Evolutionary conservation across 2,329 filamentous ascomycete species (phyloP).

Genomic region (Cordyceps fumosorosea): DNA sequence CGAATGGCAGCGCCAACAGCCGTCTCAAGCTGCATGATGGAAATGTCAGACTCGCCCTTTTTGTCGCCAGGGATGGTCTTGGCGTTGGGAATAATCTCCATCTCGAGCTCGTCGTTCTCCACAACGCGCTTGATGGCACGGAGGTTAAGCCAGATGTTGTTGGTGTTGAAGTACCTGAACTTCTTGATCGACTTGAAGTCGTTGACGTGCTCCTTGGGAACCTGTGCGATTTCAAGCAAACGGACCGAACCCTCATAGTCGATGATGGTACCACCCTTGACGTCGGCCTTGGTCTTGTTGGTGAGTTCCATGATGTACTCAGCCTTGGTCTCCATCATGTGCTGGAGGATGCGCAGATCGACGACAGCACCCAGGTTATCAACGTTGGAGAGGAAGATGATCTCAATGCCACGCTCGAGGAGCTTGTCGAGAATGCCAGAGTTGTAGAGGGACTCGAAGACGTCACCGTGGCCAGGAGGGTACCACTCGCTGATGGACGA

Average conservation of each 20-base stretch:
- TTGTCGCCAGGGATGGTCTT: constrained; percentile 98
- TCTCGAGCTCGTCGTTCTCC: constrained; percentile 95
- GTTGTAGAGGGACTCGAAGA: constrained; percentile 99
- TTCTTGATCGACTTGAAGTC: constrained; percentile 99
- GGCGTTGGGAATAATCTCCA: constrained; percentile 99
- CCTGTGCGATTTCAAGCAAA: constrained; percentile 96
- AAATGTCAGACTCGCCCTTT: constrained; percentile 98
- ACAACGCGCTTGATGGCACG: constrained; percentile 97
- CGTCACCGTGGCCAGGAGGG: constrained; percentile 97
- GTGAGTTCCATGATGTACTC: constrained; percentile 99
- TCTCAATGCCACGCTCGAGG: constrained; percentile 89
- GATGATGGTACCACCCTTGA: constrained; percentile 99
- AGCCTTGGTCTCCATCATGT: constrained; percentile 95
- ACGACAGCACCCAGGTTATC: constrained; percentile 98
- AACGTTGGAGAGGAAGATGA: constrained; percentile 97
- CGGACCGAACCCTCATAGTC: constrained; percentile 97
- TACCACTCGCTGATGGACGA: constrained; percentile 96
- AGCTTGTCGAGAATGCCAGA: constrained; percentile 97
- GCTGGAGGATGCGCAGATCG: constrained; percentile 94
- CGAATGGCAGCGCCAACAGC: constrained; percentile 97
- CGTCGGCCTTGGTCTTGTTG: constrained; percentile 99
- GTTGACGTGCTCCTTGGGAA: constrained; percentile 99
- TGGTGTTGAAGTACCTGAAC: constrained; percentile 99
- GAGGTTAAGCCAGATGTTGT: constrained; percentile 99
- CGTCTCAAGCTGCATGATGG: constrained; percentile 96